phyloP scores from a whole-genome alignment of 2,329 filamentous ascomycete genomes.

The Trichoderma oligosporum region DNA sequence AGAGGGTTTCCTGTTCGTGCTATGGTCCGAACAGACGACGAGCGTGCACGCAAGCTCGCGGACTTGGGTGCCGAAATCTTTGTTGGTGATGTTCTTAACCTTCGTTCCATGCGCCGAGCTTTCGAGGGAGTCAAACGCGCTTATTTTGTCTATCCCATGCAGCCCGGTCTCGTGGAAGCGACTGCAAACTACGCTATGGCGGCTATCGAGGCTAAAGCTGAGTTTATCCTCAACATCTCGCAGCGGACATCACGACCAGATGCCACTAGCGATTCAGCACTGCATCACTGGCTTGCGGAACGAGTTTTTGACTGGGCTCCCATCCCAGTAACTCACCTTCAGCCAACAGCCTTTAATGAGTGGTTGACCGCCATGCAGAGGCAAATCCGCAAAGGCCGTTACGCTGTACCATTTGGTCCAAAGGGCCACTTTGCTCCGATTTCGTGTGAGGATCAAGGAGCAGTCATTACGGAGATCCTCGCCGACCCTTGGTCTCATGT shows the following conservation, averaged over 20 bases:
- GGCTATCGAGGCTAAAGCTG: not conserved
- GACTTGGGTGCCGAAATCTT: not conserved
- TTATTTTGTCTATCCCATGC: not conserved
- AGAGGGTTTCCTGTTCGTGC: not conserved
- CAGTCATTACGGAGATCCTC: not conserved
- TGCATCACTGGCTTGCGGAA: not conserved
- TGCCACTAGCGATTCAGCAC: not conserved
- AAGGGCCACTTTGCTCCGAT: not conserved
- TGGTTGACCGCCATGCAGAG: not conserved
- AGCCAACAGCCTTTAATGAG: not conserved
- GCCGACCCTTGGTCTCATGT: not conserved
- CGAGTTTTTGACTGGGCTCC: not conserved
- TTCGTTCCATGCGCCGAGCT: not conserved
- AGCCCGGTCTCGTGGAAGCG: not conserved
- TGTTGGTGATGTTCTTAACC: not conserved
- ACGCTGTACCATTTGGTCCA: not conserved
- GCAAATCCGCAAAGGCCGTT: not conserved
- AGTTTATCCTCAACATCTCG: conserved; percentile 1
- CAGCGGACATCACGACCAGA: not conserved
- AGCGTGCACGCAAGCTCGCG: not conserved
- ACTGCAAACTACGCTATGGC: not conserved
- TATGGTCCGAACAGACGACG: not conserved
- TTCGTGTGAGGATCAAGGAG: conserved; percentile 4
- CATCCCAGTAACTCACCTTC: not conserved
- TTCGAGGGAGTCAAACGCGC: not conserved